phyloP scores from a whole-genome alignment of 108 stramenopile species.

The Mayamaea pseudoterrestris region DNA sequence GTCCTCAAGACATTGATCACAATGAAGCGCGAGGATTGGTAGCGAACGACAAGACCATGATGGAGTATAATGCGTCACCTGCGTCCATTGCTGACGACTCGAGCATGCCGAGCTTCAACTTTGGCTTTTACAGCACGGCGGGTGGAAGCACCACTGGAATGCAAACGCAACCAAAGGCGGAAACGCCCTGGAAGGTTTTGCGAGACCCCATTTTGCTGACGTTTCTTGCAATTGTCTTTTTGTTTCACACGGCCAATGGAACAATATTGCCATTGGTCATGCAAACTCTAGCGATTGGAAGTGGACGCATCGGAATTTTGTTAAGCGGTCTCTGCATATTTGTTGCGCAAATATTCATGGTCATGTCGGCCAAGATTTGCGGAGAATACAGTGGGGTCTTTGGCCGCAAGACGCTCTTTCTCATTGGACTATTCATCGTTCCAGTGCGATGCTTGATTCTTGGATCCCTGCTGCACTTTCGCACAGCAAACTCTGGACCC shows the following conservation, averaged over 20 bases:
- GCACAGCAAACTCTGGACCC: conserved; percentile 23
- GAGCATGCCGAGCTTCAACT: too few species aligned
- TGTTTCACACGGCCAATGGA: conserved; percentile 79
- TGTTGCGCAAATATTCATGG: conserved; percentile 79
- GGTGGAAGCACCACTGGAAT: not conserved
- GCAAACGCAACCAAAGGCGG: conserved; percentile 23
- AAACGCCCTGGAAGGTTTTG: conserved; percentile 57
- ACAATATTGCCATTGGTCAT: conserved; percentile 80
- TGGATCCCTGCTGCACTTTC: conserved; percentile 26
- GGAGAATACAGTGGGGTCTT: conserved; percentile 69
- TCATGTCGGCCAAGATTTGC: conserved; percentile 59
- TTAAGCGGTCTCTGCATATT: conserved; percentile 80
- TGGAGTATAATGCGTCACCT: too few species aligned
- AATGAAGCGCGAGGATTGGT: conserved; percentile 70
- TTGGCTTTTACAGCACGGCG: not conserved
- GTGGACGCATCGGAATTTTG: conserved; percentile 58
- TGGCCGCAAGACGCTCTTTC: conserved; percentile 71
- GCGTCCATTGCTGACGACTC: too few species aligned
- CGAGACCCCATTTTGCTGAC: conserved; percentile 61
- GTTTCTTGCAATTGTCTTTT: conserved; percentile 63
- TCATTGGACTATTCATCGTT: conserved; percentile 66
- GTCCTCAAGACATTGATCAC: conserved; percentile 74
- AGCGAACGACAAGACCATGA: conserved; percentile 11
- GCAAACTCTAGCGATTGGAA: conserved; percentile 76
- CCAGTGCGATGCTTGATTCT: conserved; percentile 74